Conservation (phyloP, 225 moss, liverwort and hornwort species). For the Marchantia polymorpha region DNA sequence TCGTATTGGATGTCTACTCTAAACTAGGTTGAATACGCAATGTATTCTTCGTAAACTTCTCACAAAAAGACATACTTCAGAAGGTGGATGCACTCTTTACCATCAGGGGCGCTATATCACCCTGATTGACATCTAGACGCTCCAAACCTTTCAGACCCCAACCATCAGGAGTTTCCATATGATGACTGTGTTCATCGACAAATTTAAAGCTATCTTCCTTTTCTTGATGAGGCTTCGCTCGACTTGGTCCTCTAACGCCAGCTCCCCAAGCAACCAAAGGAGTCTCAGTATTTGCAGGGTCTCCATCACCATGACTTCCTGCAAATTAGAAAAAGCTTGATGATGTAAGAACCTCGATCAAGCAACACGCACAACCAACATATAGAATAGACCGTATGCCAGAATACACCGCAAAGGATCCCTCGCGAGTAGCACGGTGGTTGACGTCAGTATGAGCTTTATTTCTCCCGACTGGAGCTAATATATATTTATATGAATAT, state of each 20-base stretch:
- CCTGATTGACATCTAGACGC: conserved; percentile 90
- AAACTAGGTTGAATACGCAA: no score
- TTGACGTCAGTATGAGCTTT: no score
- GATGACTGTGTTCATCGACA: conserved; percentile 82
- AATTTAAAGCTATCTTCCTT: conserved; percentile 63
- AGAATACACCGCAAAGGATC: no score
- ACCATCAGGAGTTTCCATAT: conserved; percentile 67
- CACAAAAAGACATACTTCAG: background rate
- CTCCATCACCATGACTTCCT: conserved; percentile 99
- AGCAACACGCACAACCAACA: background rate
- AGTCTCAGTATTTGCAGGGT: conserved; percentile 90
- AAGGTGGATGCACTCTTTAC: conserved; percentile 34
- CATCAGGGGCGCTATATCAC: conserved; percentile 92
- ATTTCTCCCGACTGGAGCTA: no score
- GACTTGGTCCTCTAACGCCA: conserved; percentile 77
- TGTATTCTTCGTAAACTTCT: background rate
- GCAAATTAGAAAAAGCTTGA: conserved; percentile 11
- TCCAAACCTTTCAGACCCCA: conserved; percentile 68
- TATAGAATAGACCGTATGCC: background rate
- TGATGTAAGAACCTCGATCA: background rate
- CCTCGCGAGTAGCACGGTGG: no score
- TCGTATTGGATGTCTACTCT: background rate
- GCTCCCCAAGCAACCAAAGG: conserved; percentile 97
- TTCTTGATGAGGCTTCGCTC: conserved; percentile 58
- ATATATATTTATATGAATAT: no score